Conservation (phyloP, 1,284 basidiomycete genomes). For the Ceratobasidium sp. region DNA sequence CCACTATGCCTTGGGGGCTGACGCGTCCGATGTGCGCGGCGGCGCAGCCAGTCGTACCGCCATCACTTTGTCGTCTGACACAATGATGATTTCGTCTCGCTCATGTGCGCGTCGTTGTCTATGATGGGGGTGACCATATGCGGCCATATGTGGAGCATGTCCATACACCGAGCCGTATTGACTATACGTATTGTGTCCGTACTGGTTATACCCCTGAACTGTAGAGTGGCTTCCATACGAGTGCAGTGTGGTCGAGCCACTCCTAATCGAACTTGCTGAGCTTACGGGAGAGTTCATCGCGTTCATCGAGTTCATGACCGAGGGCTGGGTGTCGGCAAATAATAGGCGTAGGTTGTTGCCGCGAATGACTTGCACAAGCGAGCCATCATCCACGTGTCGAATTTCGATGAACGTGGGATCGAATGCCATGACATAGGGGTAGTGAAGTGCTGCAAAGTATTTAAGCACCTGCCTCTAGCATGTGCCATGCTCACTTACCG, state of each 20-base stretch:
- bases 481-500: constrained; percentile 61
- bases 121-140: constrained; percentile 25
- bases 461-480: neutral
- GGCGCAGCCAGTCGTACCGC: constrained; percentile 59
- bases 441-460: constrained; percentile 76
- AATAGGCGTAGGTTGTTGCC: constrained; percentile 87
- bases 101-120: constrained; percentile 49
- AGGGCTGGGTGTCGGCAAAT: constrained; percentile 93
- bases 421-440: constrained; percentile 96
- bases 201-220: constrained; percentile 49
- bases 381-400: constrained; percentile 91
- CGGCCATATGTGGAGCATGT: constrained; percentile 17
- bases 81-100: constrained; percentile 79
- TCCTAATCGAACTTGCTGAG: constrained; percentile 43
- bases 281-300: too few relatives aligned
- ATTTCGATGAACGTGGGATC: constrained; percentile 97
- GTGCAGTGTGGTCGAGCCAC: too few relatives aligned
- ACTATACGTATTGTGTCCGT: constrained; percentile 47
- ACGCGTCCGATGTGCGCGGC: constrained; percentile 26
- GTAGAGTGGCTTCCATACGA: constrained; percentile 46
- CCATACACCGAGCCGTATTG: constrained; percentile 47
- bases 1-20: too few relatives aligned
- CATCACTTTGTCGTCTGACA: constrained; percentile 79
- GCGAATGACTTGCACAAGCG: constrained; percentile 88
- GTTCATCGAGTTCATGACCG: constrained; percentile 50